Evolutionary conservation across 1,284 basidiomycete species (phyloP), one percentile per base, ranked within the genome.

Genomic region (Peniophora sp.): DNA sequence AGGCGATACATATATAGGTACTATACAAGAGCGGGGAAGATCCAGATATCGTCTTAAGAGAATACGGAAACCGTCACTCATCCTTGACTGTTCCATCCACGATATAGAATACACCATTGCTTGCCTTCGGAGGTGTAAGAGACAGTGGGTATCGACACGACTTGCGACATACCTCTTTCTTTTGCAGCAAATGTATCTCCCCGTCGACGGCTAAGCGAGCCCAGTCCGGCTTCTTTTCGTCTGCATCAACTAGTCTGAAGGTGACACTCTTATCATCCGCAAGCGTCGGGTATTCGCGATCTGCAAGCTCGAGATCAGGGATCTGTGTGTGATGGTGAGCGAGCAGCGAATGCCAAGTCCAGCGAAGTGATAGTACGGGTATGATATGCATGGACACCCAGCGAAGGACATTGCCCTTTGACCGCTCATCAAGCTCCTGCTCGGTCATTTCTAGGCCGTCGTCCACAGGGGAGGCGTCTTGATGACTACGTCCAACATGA

Each of bases 371-470:
- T 64, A 76, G 51, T 59, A 88, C 87, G 9, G 85, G 81, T 52
- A 91, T 76, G 53, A 90, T 78, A 59, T 89, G 87, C 2, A 79
- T 79, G 3, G 79, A 77, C 1, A 90, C 74, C 86, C 87, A 91
- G 46, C 71, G 71, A 58, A 81, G 73, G 11, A 90, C 80, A 55
- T 88, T 86, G 57, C 67, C 67, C 64, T 71, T 81, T 10, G 81
- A 79, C 24, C 60, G 61, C 11, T 63, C 63, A 51, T 88, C 82
- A 47, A 77, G 81, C 57, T 87, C 79, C 50, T 82, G 67, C 51
- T 88, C 80, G 1, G 81, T 73, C 12, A 87, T 73, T 3, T 74
- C 66, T 23, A 78, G 67, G 0, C 67, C 74, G 18, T 71, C 69
- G n/a, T 74, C 70, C 0, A 61, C 54, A 9, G 64, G 54, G 11